Evolutionary conservation across 2,329 filamentous ascomycete species (phyloP).

Genomic region (Talaromyces piceae): DNA sequence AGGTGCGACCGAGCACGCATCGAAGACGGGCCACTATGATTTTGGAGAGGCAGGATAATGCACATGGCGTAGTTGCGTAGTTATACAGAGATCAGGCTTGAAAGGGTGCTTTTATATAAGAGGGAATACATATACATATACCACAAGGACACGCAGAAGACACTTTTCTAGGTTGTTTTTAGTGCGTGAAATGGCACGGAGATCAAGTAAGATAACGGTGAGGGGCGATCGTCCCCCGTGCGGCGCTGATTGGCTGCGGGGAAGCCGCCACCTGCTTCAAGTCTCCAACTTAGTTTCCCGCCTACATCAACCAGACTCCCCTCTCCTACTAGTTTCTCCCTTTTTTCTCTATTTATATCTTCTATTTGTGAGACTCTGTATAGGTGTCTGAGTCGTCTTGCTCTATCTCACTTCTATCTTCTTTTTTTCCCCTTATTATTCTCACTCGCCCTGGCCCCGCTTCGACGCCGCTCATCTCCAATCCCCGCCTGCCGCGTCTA

Average conservation of each 20-base stretch:
- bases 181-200: no score
- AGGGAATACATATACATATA: neutral
- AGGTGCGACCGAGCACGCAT: constrained; percentile 40
- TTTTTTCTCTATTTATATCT: no score
- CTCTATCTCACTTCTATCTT: neutral
- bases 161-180: no score
- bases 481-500: neutral
- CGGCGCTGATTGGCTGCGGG: constrained; percentile 4
- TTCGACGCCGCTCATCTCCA: neutral
- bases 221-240: constrained; percentile 5
- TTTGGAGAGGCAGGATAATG: constrained; percentile 40
- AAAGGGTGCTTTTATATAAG: neutral
- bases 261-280: neutral
- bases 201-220: neutral
- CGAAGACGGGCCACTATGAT: constrained; percentile 41
- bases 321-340: no score
- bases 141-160: no score
- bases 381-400: no score
- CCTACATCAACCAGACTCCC: neutral
- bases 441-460: neutral
- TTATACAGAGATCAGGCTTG: neutral
- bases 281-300: no score
- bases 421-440: neutral
- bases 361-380: no score
- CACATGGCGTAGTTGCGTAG: neutral